phyloP scores from a whole-genome alignment of 2,329 filamentous ascomycete species.

The Pseudogymnoascus pannorum region DNA sequence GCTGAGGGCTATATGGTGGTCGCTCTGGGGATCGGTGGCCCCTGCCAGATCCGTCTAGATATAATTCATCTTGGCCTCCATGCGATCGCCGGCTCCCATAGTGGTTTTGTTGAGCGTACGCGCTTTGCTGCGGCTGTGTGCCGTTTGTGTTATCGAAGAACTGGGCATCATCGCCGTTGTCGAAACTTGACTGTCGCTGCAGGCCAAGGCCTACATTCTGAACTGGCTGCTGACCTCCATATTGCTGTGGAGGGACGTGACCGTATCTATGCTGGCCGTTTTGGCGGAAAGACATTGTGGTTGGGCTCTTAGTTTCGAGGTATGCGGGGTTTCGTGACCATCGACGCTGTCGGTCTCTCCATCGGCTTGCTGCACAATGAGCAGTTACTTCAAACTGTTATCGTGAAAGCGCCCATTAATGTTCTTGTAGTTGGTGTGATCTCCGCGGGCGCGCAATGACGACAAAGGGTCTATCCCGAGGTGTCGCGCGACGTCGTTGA shows the following conservation, averaged over 20 bases:
- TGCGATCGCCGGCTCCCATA: background rate
- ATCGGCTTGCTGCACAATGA: slow-evolving; percentile 3
- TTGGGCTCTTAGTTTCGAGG: slow-evolving; percentile 2
- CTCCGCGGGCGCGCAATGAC: background rate
- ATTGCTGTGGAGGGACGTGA: slow-evolving; percentile 59
- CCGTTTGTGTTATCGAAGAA: slow-evolving; percentile 37
- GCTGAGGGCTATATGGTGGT: slow-evolving; percentile 26
- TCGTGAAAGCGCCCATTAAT: background rate
- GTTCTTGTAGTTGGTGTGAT: background rate
- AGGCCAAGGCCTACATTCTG: slow-evolving; percentile 33
- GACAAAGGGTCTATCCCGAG: background rate
- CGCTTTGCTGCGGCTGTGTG: slow-evolving; percentile 35
- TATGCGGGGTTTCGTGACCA: slow-evolving; percentile 9
- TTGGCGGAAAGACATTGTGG: slow-evolving; percentile 51
- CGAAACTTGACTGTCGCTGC: slow-evolving; percentile 61
- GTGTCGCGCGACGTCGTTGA: slow-evolving; percentile 8
- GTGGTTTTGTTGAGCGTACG: slow-evolving; percentile 16
- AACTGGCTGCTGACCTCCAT: slow-evolving; percentile 37
- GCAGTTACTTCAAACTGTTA: background rate
- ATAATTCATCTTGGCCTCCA: slow-evolving; percentile 12
- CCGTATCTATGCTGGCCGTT: slow-evolving; percentile 58
- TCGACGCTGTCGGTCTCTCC: background rate
- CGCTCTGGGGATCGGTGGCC: background rate
- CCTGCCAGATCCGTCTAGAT: slow-evolving; percentile 3
- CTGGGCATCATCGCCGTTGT: slow-evolving; percentile 63